Evolutionary conservation across 2,329 filamentous ascomycete species (phyloP), one percentile per base, ranked within the genome.

Genomic region (Talaromyces sp.): DNA sequence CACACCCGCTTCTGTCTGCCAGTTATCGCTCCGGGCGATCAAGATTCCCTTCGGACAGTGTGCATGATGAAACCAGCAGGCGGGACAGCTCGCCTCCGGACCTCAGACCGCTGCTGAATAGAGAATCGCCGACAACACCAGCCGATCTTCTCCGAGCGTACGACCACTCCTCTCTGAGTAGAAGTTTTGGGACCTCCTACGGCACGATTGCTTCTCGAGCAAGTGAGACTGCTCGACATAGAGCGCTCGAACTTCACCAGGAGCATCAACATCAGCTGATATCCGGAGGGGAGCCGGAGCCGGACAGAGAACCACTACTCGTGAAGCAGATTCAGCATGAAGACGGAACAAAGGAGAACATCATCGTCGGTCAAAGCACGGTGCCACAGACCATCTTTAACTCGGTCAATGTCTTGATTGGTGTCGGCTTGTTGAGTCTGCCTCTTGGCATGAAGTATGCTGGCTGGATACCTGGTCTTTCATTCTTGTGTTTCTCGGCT

Each of bases 321-420:
- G 89, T 97, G 62, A 94, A 93, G 79, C 91, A 93, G 76, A 86
- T 97, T 13, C 91, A 96, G 75, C 91, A 95, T 69, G 83, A 86
- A 71, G 92, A 95, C 70, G 92, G 95, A 49, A 92, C 90, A 73
- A 86, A 94, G 58, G 87, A 97, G 64, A 86, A 94, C 70, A 86
- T 94, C 2, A 89, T 97, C 2, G 90, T 96, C 68, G 94, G 94
- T 45, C 93, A 96, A 80, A 96, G 92, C n/a, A 99, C 94, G 0
- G 83, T 98, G 17, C 93, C 93, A 0, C 94, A 98, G 80, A 98
- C 94, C 6, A 86, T 97, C 68, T 96, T 98, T 83, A 99, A 99
- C 79, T 96, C 92, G 2, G 94, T 94, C 75, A 97, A 97, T 70
- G 92, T 96, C 60, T 81, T 97, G 66, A 94, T 97, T 67, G 93